A percentile compares a stretch with the other conserved stretches of the same genome.
These are phyloP conservation scores for Yarrowia deformans DNA, from an alignment of 805 yeast genomes.

Conservation along the genomic window DNA sequence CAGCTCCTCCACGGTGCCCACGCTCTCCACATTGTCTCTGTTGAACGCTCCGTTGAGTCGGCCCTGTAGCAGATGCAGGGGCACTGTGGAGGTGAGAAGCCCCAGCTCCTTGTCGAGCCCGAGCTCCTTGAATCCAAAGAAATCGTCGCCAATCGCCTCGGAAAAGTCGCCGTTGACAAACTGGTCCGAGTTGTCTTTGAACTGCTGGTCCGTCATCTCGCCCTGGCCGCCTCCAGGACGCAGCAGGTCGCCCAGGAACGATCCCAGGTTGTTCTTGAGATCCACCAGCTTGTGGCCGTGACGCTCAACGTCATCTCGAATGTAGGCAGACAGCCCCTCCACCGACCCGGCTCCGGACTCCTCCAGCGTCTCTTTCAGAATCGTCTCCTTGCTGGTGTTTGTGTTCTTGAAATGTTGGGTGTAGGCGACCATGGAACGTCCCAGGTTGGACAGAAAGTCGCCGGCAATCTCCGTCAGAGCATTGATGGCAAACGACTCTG, in stretches of 20 bases:
- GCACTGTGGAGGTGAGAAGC: constrained; percentile 81
- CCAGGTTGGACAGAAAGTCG: constrained; percentile 75
- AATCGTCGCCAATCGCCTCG: constrained; percentile 85
- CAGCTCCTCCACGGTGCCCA: constrained; percentile 55
- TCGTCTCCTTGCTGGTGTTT: constrained; percentile 53
- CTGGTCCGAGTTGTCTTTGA: constrained; percentile 90
- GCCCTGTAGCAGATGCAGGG: constrained; percentile 85
- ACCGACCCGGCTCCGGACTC: constrained; percentile 84
- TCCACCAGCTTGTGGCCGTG: constrained; percentile 75
- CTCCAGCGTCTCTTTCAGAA: constrained; percentile 67
- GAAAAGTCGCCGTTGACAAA: constrained; percentile 95
- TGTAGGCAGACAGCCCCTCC: constrained; percentile 74
- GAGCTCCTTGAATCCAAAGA: constrained; percentile 93
- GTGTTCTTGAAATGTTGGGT: constrained; percentile 51
- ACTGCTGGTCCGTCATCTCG: constrained; percentile 76
- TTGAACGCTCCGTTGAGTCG: constrained; percentile 60
- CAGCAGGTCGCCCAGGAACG: constrained; percentile 76
- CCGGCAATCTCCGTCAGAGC: constrained; percentile 85
- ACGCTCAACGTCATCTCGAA: constrained; percentile 72
- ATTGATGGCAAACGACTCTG: constrained; percentile 78
- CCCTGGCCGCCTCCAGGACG: constrained; percentile 72
- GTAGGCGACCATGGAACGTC: constrained; percentile 75
- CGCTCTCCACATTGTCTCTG: constrained; percentile 50
- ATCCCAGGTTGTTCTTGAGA: constrained; percentile 68
- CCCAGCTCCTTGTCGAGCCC: constrained; percentile 94